phyloP scores from a whole-genome alignment of 345 rosid species.

The Rhodamnia argentea region DNA sequence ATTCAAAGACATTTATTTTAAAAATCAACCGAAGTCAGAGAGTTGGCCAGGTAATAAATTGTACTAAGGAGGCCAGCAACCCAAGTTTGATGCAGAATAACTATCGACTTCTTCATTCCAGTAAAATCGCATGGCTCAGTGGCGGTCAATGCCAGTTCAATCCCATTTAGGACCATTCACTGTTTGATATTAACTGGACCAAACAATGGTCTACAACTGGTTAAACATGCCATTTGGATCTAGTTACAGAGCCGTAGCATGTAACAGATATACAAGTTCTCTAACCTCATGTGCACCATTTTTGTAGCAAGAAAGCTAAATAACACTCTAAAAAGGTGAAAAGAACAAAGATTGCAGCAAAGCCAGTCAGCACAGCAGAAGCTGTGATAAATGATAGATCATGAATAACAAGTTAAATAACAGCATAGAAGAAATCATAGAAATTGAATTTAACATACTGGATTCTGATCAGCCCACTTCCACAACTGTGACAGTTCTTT shows the following conservation, averaged over 20 bases:
- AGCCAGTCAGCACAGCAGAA: background rate
- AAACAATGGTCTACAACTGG: background rate
- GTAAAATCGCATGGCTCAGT: background rate
- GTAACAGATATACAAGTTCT: background rate
- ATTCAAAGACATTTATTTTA: background rate
- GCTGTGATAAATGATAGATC: background rate
- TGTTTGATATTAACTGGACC: background rate
- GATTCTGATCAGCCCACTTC: constrained; percentile 99
- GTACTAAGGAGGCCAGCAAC: background rate
- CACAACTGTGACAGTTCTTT: constrained; percentile 96
- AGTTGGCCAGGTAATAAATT: background rate
- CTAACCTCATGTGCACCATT: background rate
- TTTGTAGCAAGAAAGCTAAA: background rate
- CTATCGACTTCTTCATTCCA: background rate
- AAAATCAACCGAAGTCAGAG: background rate
- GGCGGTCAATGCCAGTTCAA: background rate
- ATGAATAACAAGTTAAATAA: background rate
- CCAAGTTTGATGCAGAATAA: background rate
- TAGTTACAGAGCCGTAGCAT: background rate
- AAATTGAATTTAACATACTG: constrained; percentile 21
- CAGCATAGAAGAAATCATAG: background rate
- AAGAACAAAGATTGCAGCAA: background rate
- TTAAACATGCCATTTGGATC: background rate
- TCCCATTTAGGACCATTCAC: background rate
- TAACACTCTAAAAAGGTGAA: background rate